Evolutionary conservation across 208 protist species (phyloP), one percentile per base, ranked within the genome.

Genomic region (Acanthamoeba triangularis): DNA sequence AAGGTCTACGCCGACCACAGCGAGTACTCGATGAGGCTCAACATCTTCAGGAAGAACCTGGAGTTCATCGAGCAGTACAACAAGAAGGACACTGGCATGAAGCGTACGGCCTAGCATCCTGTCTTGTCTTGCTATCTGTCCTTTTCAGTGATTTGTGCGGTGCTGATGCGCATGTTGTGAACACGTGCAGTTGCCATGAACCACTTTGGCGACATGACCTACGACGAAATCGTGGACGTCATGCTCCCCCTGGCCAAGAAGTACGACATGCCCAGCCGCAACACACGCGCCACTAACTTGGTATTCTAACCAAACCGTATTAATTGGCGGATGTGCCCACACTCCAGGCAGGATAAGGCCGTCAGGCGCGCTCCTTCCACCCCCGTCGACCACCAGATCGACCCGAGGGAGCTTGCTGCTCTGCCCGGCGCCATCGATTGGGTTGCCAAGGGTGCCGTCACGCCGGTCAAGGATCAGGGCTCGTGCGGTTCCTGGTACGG

Each of bases 381-480:
- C 1, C 33, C 80, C 30, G 16, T 41, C 80, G 35, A 54, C 28
- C 49, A 88, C n/a, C 20, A 63, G 49, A 41, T 88, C 52, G 80
- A 88, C 49, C 5, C 18, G 80, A 33, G 49, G 80, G 20, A 6
- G 10, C 80, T 88, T n/a, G 80, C 80, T 28, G 20, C 93, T 28
- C 78, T 97, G 28, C 96, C 97, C 25, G 37, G 2, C 44, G 14
- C 41, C 11, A 72, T 97, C 33, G 98, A 99, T 96, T 99, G 98
- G 99, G 97, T 98, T 63, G 69, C 97, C 67, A 84, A 98, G 47
- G 98, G 98, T 76, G 98, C 97, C 30, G 98, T 99, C 87, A 99
- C 98, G 16, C 96, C 94, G 13, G 99, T 99, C 76, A 99, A 99
- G 98, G 96, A 99, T 96, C 99, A 99, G 97, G 98, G 98, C 63